phyloP scores from a whole-genome alignment of 2,329 filamentous ascomycete species.

The Apiospora rasikravindrae region DNA sequence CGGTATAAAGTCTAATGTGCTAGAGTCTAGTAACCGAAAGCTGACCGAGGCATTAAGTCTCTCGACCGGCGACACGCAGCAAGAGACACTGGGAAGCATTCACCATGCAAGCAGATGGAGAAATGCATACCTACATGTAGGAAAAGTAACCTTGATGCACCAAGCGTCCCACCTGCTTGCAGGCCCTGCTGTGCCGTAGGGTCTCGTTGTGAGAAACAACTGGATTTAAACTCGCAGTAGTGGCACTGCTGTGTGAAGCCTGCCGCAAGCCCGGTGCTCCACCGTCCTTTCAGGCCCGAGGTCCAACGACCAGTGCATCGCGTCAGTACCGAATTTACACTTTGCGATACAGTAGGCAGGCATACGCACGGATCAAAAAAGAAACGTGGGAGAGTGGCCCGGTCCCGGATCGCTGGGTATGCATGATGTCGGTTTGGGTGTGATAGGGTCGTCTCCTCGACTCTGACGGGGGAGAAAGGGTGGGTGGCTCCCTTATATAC shows the following conservation, averaged over 20 bases:
- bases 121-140: background rate
- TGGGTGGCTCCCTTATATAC: background rate
- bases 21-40: background rate
- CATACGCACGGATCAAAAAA: conserved; percentile 3
- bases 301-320: background rate
- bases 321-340: background rate
- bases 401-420: conserved; percentile 3
- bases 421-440: background rate
- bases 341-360: background rate
- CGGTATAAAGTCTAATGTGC: background rate
- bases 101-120: background rate
- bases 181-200: background rate
- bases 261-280: conserved; percentile 15
- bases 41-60: background rate
- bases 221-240: conserved; percentile 15
- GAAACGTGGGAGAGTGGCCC: background rate
- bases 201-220: background rate
- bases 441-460: background rate
- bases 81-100: background rate
- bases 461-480: background rate
- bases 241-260: background rate
- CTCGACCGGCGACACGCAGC: background rate
- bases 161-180: background rate
- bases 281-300: background rate
- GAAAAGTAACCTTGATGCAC: too few species aligned